Base-by-base conservation (phyloP, 179 eudicot genomes). In the Silene coronaria region DNA sequence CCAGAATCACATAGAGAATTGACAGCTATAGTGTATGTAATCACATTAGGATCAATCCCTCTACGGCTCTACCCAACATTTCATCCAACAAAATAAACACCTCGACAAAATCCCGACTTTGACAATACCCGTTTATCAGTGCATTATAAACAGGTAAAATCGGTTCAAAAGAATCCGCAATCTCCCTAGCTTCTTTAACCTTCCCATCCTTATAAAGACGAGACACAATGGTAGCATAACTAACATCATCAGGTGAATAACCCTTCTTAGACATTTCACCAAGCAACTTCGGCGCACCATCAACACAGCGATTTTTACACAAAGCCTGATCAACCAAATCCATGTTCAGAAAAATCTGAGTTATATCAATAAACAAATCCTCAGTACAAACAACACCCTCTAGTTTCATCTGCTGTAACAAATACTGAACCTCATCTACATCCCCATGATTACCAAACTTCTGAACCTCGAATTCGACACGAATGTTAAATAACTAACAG, bases 211-310 rank as follows among this genome's bases (percentile, higher is more conserved):
- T 83, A 74, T 95, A 93, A 83, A 93, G 73, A 22, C 80, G 87
- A 0, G 97, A 86, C 7, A 89, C 80, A 45, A 93, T 76, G 0
- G 97, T 93, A 0, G 95, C 88, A 72, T 91, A 93, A 80, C 98
- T 93, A 77, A n/a, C 95, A 30, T 58, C 86, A 80, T 93, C n/a
- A n/a, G n/a, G 94, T 1, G 69, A 80, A 69, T 94, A 92, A 22
- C 90, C 92, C 88, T 88, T 92, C 30, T 78, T 91, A 36, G 86
- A 86, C 96, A 92, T 91, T 77, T 88, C 96, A n/a, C 75, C 85
- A 48, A 92, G 92, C 88, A 92, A 70, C 88, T 86, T 91, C 38
- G 70, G 74, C 9, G 97, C 96, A 12, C 87, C 89, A 78, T 86
- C 88, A 42, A 89, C 73, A 57, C 90, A 85, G 30, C 88, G 81